These are phyloP conservation scores for Physcomitrellopsis africana DNA, from an alignment of 225 moss, liverwort and hornwort genomes.

Conservation along the genomic window DNA sequence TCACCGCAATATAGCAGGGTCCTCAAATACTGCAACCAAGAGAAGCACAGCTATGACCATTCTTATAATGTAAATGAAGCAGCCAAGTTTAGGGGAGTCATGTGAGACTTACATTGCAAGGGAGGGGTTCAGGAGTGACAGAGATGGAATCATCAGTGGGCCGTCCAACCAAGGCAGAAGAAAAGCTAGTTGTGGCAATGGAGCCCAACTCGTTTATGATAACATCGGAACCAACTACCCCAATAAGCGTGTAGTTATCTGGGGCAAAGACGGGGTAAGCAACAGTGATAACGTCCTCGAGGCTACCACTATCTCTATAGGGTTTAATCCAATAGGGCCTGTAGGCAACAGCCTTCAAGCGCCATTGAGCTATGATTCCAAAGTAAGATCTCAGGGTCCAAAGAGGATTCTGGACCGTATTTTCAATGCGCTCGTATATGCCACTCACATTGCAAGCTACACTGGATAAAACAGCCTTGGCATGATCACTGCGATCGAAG, in stretches of 20 bases:
- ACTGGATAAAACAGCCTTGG: neutral
- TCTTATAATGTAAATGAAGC: no score
- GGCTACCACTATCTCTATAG: slow-evolving; percentile 35
- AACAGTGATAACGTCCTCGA: slow-evolving; percentile 42
- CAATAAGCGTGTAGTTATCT: slow-evolving; percentile 51
- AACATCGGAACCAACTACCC: slow-evolving; percentile 55
- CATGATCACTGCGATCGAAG: slow-evolving; percentile 34
- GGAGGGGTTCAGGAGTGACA: slow-evolving; percentile 27
- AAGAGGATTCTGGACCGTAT: slow-evolving; percentile 44
- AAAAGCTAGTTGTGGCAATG: slow-evolving; percentile 21
- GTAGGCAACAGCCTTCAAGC: slow-evolving; percentile 17
- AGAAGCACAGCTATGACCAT: neutral
- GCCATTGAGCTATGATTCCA: slow-evolving; percentile 43
- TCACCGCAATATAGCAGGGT: no score
- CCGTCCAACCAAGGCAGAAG: slow-evolving; percentile 25
- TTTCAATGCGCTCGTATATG: slow-evolving; percentile 35
- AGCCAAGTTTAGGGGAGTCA: no score
- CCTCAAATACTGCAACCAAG: no score
- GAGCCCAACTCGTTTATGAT: slow-evolving; percentile 41
- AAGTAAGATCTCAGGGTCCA: slow-evolving; percentile 58
- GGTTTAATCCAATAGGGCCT: slow-evolving; percentile 48
- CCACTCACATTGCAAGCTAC: slow-evolving; percentile 45
- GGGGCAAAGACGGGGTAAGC: slow-evolving; percentile 50
- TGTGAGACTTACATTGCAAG: slow-evolving; percentile 42
- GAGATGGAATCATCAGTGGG: slow-evolving; percentile 27